Evolutionary conservation across 768 basidiomycete species (phyloP), one percentile per base, ranked within the genome.

Genomic region (Galerina marginata): DNA sequence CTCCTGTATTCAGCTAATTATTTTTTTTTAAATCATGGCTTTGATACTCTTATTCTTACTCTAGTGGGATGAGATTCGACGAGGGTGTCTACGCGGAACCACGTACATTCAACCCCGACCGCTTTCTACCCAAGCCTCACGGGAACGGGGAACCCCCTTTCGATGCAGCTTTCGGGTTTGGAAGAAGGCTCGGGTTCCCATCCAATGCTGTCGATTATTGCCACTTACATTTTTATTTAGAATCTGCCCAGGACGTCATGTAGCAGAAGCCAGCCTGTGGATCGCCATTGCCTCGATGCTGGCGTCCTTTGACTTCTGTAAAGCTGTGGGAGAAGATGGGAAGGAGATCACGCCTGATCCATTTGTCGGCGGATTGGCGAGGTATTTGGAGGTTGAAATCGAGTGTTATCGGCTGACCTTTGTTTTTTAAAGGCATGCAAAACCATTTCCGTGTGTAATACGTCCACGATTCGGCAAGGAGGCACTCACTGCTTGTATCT

Each of bases 211-310:
- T n/a, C n/a, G n/a, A n/a, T n/a, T n/a, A n/a, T n/a, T n/a, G n/a
- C n/a, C 20, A 20, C 20, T 20, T 20, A 20, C 20, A 20, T 20
- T 20, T 6, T 25, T 15, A n/a, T 9, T 6, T 29, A 68, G 68
- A 9, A 61, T 72, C n/a, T 81, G 80, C 59, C 74, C 79, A 6
- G 83, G 81, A 4, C 68, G 73, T 16, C 61, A 80, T 42, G 65
- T 85, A 38, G 81, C 79, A 1, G 78, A 82, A 26, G 69, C 74
- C 5, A 79, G 78, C 11, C 23, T 80, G 23, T 77, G 74, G 69
- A 66, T 71, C n/a, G 67, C 64, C 1, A 66, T 69, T 7, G 65
- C 65, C 9, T 54, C 65, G 1, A 60, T 79, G 9, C 66, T 76
- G 33, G 69, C 76, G 4, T 62, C 69, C 1, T 73, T 74, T 55